Evolutionary conservation across 2,329 filamentous ascomycete genomes (phyloP), one percentile per base, ranked within the genome.

Genomic region (Fusarium armeniacum): DNA sequence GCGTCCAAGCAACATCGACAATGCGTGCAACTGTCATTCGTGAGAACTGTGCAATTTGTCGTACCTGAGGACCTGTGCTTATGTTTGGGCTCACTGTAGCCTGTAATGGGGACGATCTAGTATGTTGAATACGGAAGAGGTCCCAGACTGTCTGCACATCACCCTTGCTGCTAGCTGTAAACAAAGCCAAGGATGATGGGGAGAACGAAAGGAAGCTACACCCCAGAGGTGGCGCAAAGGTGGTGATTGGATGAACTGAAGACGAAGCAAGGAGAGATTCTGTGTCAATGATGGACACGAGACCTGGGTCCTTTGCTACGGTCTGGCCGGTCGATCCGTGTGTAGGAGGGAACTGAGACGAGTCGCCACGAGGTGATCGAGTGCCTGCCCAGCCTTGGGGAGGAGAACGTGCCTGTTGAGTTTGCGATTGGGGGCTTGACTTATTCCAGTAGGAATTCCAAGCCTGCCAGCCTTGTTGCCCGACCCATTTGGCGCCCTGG

Each of bases 1-100:
- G 87, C 3, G 91, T 91, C 96, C 96, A 99, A 5, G 90, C 89
- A 43, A 97, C 92, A 75, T 98, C 95, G 24, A 98, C 88, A 58
- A 98, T 93, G 56, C 93, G 92, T 5, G 96, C 93, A 50, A 95
- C 91, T 3, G 95, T 98, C 87, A 98, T 91, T 41, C 96, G 90
- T 22, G 93, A 93, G 76, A 97, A 98, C 64, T 94, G 90, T 10
- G 94, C 93, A 64, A 98, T 86, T 77, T 97, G 93, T 49, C 94
- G 90, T 33, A 98, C 92, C 59, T 87, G 84, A 8, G 87, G 86
- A 0, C 87, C 85, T 18, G 79, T 78, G 33, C 78, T 80, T 18
- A 76, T 80, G 58, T 82, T 84, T 41, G 85, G 84, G 10, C 75
- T 54, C n/a, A 80, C 70, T 0, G 81, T 79, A 43, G 82, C 81